Conservation (phyloP, 2,329 filamentous ascomycete genomes). For the Coniochaeta ligniaria region DNA sequence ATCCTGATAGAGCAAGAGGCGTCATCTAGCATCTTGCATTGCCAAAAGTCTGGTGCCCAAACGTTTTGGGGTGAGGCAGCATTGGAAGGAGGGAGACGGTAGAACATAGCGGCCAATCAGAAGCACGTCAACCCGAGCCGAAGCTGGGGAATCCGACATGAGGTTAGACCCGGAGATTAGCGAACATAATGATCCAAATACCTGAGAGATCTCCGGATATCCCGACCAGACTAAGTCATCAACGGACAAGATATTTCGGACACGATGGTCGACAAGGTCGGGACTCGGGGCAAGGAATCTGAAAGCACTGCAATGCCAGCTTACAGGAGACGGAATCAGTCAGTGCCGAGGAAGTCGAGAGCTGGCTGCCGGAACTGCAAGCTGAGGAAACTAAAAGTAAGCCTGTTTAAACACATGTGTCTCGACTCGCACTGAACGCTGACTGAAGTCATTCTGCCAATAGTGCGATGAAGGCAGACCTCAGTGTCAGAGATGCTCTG, state of each 20-base stretch:
- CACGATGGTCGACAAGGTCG: background rate
- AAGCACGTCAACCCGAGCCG: background rate
- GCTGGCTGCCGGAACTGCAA: conserved; percentile 44
- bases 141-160: background rate
- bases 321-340: background rate
- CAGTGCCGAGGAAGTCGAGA: background rate
- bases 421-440: background rate
- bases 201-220: background rate
- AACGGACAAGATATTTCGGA: background rate
- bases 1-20: background rate
- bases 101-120: background rate
- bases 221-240: background rate
- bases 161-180: background rate
- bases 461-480: too few relatives aligned
- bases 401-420: background rate
- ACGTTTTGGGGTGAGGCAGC: background rate
- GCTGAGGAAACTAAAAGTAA: conserved; percentile 40
- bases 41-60: background rate
- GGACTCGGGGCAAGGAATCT: background rate
- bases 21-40: background rate
- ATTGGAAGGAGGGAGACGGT: background rate
- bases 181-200: background rate
- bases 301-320: background rate
- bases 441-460: background rate
- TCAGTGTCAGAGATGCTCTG: too few relatives aligned